Percentiles rank a stretch among this genome's conserved stretches.
Conservation (phyloP, 495 filamentous ascomycete genomes). For the Neurospora sp. region DNA sequence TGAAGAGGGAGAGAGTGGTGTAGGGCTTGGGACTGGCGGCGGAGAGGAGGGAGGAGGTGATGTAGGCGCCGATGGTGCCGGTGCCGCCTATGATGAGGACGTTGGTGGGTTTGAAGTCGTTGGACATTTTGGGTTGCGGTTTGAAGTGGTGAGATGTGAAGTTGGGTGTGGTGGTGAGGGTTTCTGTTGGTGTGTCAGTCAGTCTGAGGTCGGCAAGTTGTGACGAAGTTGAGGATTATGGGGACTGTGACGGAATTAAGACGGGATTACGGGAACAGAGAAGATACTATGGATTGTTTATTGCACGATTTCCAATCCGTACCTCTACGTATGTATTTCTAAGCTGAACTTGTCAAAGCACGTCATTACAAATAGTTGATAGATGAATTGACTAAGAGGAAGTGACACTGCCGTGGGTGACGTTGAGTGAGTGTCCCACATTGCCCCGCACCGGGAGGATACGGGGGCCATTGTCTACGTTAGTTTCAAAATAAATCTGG, state of each 20-base stretch:
- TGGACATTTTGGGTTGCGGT: slow-evolving; percentile 9
- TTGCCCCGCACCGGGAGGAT: not conserved
- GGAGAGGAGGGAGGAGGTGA: slow-evolving; percentile 47
- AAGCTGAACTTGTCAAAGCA: not conserved
- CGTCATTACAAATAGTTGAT: not conserved
- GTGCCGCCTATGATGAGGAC: slow-evolving; percentile 64
- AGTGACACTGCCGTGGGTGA: not conserved
- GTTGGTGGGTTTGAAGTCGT: slow-evolving; percentile 28
- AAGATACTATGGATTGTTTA: not conserved
- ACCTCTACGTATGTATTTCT: not conserved
- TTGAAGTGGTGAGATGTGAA: not conserved
- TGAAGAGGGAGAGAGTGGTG: slow-evolving; percentile 50
- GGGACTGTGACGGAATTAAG: too few species aligned
- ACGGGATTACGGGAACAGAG: not conserved
- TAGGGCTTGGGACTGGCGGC: slow-evolving; percentile 34
- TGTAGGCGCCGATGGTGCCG: slow-evolving; percentile 56
- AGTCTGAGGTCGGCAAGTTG: not conserved
- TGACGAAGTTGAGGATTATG: not conserved
- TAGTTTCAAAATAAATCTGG: too few species aligned
- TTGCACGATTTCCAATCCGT: not conserved
- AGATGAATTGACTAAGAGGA: not conserved
- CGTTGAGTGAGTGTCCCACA: not conserved
- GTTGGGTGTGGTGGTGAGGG: not conserved
- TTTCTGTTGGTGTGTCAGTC: not conserved
- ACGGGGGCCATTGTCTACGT: too few species aligned